These are phyloP conservation scores for Sclerotinia glacialis DNA, from an alignment of 2,329 filamentous ascomycete genomes.

Conservation along the genomic window DNA sequence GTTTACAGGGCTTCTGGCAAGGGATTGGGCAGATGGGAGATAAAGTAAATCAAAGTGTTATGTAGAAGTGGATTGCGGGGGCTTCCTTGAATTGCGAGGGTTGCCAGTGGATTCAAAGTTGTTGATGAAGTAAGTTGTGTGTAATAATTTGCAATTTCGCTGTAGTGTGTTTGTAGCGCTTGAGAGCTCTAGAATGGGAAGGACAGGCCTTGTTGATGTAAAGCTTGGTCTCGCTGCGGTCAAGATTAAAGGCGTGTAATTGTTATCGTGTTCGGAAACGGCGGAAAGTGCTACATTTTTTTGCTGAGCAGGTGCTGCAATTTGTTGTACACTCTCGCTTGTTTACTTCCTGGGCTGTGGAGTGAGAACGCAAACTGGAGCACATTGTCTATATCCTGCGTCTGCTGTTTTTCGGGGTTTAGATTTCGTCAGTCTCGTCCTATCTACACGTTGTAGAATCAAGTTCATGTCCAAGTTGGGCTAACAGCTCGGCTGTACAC, in stretches of 20 bases:
- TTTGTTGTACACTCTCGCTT: neutral
- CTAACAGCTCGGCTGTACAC: neutral
- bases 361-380: neutral
- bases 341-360: neutral
- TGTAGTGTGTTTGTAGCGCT: constrained; percentile 3
- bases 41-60: neutral
- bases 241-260: neutral
- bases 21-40: constrained; percentile 7
- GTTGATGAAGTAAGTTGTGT: constrained; percentile 5
- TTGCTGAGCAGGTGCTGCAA: no score
- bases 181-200: neutral
- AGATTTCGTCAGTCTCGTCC: neutral
- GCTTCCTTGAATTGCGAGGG: constrained; percentile 1
- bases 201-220: neutral
- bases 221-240: neutral
- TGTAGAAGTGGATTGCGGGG: constrained; percentile 7
- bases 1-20: neutral
- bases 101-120: constrained; percentile 6
- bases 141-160: constrained; percentile 1
- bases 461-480: neutral
- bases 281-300: neutral
- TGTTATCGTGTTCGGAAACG: neutral
- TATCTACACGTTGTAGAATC: neutral
- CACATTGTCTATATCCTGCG: neutral
- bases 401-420: neutral